These are phyloP conservation scores for Pythium scleroteichum DNA, from an alignment of 352 stramenopile genomes.

Conservation along the genomic window DNA sequence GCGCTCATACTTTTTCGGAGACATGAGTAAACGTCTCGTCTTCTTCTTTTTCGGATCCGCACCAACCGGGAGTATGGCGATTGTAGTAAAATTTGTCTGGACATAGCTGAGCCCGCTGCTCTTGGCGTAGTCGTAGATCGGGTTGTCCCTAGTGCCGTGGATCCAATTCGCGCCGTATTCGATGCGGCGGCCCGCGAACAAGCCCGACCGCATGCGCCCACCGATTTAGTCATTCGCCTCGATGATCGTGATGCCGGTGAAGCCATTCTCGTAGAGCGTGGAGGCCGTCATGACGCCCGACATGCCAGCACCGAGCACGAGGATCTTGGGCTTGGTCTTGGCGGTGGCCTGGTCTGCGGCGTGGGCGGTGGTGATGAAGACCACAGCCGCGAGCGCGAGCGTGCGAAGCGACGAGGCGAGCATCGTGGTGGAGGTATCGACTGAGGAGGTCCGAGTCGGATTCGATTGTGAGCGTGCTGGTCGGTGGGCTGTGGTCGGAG, in stretches of 20 bases:
- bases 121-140: slow-evolving; percentile 6
- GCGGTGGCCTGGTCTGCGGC: not conserved
- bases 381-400: no score
- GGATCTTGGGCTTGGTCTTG: slow-evolving; percentile 15
- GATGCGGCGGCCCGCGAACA: slow-evolving; percentile 3
- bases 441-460: no score
- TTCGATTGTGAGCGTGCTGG: no score
- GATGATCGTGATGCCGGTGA: slow-evolving; percentile 19
- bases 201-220: slow-evolving; percentile 9
- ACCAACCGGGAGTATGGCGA: not conserved
- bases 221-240: slow-evolving; percentile 19
- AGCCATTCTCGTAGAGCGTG: slow-evolving; percentile 17
- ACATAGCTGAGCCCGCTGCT: slow-evolving; percentile 1
- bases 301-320: slow-evolving; percentile 18
- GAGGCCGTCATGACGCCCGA: slow-evolving; percentile 16
- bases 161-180: slow-evolving; percentile 13
- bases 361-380: no score
- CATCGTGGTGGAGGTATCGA: no score
- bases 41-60: slow-evolving; percentile 6
- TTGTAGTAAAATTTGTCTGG: slow-evolving; percentile 4
- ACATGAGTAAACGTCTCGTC: not conserved
- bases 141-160: slow-evolving; percentile 6
- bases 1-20: not conserved
- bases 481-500: no score
- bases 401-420: no score